phyloP scores from a whole-genome alignment of 2,329 filamentous ascomycete species.

The Calonectria leucothoes region DNA sequence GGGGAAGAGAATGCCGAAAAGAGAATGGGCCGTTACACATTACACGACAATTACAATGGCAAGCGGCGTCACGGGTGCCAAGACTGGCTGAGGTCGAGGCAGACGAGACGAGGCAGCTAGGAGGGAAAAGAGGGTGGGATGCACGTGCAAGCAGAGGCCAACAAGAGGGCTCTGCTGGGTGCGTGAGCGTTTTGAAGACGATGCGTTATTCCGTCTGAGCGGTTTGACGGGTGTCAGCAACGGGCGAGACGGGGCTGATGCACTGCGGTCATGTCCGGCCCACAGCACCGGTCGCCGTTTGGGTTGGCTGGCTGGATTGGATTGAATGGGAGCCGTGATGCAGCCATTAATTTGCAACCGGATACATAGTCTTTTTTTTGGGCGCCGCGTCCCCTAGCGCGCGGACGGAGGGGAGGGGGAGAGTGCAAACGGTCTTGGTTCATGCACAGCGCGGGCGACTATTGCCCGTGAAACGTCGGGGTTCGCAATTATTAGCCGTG shows the following conservation, averaged over 20 bases:
- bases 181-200: not conserved
- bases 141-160: conserved; percentile 1
- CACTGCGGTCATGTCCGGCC: conserved; percentile 3
- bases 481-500: not conserved
- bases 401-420: not conserved
- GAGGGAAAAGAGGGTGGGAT: not conserved
- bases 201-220: not conserved
- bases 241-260: not conserved
- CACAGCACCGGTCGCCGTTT: not conserved
- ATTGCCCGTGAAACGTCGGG: conserved; percentile 11
- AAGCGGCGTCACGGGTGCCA: not conserved
- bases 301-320: not conserved
- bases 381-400: not conserved
- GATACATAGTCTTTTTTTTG: too few relatives aligned
- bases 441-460: conserved; percentile 2
- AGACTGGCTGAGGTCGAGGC: not conserved
- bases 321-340: not conserved
- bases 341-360: not conserved
- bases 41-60: not conserved
- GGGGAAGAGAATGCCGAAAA: too few relatives aligned
- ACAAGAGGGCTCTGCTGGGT: not conserved
- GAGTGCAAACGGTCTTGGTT: not conserved
- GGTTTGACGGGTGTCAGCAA: conserved; percentile 10
- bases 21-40: not conserved
- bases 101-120: not conserved